A percentile compares a stretch with the other conserved stretches of the same genome.
Conservation (phyloP, 768 basidiomycete species). For the Hypholoma sublateritium region DNA sequence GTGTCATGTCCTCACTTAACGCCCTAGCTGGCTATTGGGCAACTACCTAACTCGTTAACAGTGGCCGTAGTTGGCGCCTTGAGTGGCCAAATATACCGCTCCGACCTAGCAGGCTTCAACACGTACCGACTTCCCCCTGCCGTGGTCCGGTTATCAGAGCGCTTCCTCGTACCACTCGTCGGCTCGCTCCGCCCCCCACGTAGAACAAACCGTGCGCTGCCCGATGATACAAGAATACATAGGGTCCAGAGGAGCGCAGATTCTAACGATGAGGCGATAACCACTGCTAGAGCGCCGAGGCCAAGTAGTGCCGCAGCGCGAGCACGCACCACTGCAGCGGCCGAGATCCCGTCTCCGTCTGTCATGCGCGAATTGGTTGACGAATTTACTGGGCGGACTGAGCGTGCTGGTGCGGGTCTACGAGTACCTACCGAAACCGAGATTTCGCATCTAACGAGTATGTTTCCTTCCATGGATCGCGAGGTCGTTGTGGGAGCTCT, state of each 20-base stretch:
- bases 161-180: slow-evolving; percentile 64
- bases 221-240: slow-evolving; percentile 43
- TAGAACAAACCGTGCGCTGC: slow-evolving; percentile 72
- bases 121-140: slow-evolving; percentile 71
- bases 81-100: slow-evolving; percentile 78
- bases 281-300: slow-evolving; percentile 50
- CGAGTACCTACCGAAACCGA: slow-evolving; percentile 76
- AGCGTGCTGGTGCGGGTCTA: slow-evolving; percentile 53
- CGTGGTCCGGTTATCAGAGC: slow-evolving; percentile 53
- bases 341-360: slow-evolving; percentile 34
- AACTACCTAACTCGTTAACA: slow-evolving; percentile 60
- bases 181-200: slow-evolving; percentile 64
- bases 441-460: slow-evolving; percentile 67
- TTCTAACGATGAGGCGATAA: slow-evolving; percentile 58
- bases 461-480: slow-evolving; percentile 83
- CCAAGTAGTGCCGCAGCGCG: slow-evolving; percentile 15
- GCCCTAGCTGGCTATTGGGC: no score
- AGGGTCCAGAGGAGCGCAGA: slow-evolving; percentile 20
- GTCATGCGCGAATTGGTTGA: slow-evolving; percentile 81
- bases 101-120: slow-evolving; percentile 79
- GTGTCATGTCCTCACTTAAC: not conserved
- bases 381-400: slow-evolving; percentile 68
- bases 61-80: slow-evolving; percentile 65
- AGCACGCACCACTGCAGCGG: slow-evolving; percentile 6
- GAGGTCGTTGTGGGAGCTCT: slow-evolving; percentile 75